Conservation (phyloP, 2,329 filamentous ascomycete genomes). For the Beauveria rudraprayagi region DNA sequence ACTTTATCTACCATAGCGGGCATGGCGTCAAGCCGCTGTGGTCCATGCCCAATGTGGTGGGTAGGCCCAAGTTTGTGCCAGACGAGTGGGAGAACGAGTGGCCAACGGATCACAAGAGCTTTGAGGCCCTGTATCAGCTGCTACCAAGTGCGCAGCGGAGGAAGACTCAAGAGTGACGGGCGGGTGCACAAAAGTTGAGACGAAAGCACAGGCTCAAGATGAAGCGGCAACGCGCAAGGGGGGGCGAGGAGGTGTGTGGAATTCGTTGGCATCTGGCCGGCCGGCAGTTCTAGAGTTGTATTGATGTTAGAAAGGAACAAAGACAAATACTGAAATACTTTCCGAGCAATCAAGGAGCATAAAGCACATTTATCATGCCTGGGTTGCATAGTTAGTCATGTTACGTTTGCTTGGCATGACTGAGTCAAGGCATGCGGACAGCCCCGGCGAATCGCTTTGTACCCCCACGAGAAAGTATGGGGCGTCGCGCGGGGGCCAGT, state of each 20-base stretch:
- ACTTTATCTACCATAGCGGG: constrained; percentile 34
- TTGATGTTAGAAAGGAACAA: not conserved
- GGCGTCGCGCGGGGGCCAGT: constrained; percentile 15
- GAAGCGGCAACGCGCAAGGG: too few relatives aligned
- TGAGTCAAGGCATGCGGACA: not conserved
- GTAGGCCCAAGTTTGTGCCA: constrained; percentile 26
- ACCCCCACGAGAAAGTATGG: too few relatives aligned
- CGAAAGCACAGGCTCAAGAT: too few relatives aligned
- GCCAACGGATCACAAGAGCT: constrained; percentile 32
- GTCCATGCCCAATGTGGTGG: constrained; percentile 26
- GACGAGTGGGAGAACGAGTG: constrained; percentile 31
- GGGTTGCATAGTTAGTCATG: not conserved
- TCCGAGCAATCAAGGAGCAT: not conserved
- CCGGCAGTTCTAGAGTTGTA: not conserved
- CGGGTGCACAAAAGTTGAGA: not conserved
- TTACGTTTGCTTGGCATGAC: not conserved
- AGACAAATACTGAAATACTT: not conserved
- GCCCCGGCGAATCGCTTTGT: not conserved
- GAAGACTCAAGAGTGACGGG: not conserved
- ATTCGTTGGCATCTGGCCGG: not conserved
- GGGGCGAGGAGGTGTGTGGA: too few relatives aligned
- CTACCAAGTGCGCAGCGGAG: constrained; percentile 1
- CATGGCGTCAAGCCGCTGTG: constrained; percentile 21
- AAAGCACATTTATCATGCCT: not conserved
- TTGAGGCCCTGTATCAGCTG: constrained; percentile 23